Conservation (phyloP, 495 filamentous ascomycete genomes). For the Aspergillus conjunctus region DNA sequence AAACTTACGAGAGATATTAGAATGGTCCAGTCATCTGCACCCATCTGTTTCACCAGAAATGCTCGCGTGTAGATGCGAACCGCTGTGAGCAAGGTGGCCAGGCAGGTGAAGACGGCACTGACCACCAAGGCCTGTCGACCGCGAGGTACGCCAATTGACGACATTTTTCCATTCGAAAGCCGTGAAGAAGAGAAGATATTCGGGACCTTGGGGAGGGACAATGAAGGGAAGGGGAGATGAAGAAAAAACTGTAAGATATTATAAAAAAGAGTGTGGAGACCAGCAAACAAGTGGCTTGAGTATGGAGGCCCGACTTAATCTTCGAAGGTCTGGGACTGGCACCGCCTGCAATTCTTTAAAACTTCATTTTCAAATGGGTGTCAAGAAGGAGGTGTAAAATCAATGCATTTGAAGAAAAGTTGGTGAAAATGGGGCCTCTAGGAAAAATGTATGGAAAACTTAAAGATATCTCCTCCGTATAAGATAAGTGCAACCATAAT, state of each 20-base stretch:
- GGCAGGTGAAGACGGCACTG: conserved; percentile 35
- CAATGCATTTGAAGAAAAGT: background rate
- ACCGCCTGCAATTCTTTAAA: background rate
- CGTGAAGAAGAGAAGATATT: conserved; percentile 4
- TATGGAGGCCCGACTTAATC: background rate
- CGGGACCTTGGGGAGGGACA: background rate
- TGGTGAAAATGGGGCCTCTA: background rate
- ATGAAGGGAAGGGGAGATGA: background rate
- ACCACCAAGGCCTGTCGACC: conserved; percentile 35
- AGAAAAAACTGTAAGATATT: background rate
- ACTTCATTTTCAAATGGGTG: background rate
- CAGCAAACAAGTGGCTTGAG: conserved; percentile 9
- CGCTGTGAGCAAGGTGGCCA: conserved; percentile 34
- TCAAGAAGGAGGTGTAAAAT: conserved; percentile 3
- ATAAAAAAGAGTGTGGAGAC: conserved; percentile 4
- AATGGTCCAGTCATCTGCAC: conserved; percentile 53
- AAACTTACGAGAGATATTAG: conserved; percentile 32
- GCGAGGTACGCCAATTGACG: conserved; percentile 29
- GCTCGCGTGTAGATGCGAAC: conserved; percentile 55
- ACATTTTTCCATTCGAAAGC: conserved; percentile 28
- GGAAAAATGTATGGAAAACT: conserved; percentile 1
- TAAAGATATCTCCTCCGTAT: background rate
- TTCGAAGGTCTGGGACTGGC: background rate
- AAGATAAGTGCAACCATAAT: conserved; percentile 2
- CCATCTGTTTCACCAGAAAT: conserved; percentile 58